A percentile compares a stretch with the other conserved stretches of the same genome.
Evolutionary conservation across 2,329 filamentous ascomycete species (phyloP).

Genomic region (Myriosclerotinia duriaeana): DNA sequence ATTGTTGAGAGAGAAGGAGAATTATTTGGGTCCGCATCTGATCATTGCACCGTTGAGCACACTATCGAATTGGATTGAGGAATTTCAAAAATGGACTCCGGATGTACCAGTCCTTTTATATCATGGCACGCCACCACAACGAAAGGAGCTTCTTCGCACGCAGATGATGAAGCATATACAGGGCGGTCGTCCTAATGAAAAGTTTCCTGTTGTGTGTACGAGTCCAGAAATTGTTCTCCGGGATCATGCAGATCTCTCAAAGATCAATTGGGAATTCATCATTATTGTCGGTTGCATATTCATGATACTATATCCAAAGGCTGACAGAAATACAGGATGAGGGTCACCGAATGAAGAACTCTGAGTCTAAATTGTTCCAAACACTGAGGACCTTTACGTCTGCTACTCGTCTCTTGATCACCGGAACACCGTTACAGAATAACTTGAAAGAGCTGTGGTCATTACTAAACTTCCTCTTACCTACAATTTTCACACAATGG

Average conservation of each 20-base stretch:
- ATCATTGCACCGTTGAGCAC: slow-evolving; percentile 90
- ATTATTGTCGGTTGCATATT: slow-evolving; percentile 66
- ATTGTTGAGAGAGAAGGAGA: slow-evolving; percentile 80
- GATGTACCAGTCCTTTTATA: slow-evolving; percentile 86
- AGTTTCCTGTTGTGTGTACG: slow-evolving; percentile 90
- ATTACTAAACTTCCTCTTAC: slow-evolving; percentile 86
- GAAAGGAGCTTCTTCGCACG: slow-evolving; percentile 73
- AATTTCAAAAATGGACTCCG: slow-evolving; percentile 89
- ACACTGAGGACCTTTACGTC: slow-evolving; percentile 87
- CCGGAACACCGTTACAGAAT: slow-evolving; percentile 92
- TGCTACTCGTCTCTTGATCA: slow-evolving; percentile 87
- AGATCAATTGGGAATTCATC: slow-evolving; percentile 95
- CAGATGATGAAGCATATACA: slow-evolving; percentile 69
- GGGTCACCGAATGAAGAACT: slow-evolving; percentile 95
- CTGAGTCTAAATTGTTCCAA: slow-evolving; percentile 87
- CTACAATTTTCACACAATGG: slow-evolving; percentile 88
- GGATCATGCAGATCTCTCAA: slow-evolving; percentile 76
- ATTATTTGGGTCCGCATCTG: slow-evolving; percentile 81
- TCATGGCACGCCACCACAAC: slow-evolving; percentile 77
- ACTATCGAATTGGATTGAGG: slow-evolving; percentile 91
- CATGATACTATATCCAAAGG: background rate
- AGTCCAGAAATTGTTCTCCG: slow-evolving; percentile 96
- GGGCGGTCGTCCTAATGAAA: slow-evolving; percentile 54
- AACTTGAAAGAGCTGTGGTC: slow-evolving; percentile 96
- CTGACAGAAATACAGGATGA: slow-evolving; percentile 63